Conservation (phyloP, 495 filamentous ascomycete genomes). For the Penicillium canariense region DNA sequence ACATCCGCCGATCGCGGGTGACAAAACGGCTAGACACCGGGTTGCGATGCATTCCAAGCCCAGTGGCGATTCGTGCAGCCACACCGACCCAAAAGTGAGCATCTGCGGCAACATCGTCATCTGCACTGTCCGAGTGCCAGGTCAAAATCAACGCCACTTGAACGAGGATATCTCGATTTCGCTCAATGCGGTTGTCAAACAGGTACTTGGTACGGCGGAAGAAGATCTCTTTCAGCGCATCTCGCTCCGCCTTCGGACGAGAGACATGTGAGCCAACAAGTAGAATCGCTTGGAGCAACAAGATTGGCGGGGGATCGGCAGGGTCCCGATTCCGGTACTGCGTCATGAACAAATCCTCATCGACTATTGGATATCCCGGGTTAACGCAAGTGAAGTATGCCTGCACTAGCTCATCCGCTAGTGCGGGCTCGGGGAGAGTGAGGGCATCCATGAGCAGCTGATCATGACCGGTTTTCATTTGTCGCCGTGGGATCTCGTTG, state of each 20-base stretch:
- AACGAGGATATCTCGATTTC: conserved; percentile 49
- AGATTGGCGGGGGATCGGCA: conserved; percentile 42
- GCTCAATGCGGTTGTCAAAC: conserved; percentile 49
- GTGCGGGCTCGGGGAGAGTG: conserved; percentile 42
- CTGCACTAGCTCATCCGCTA: conserved; percentile 48
- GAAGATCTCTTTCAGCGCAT: conserved; percentile 45
- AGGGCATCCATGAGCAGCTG: conserved; percentile 49
- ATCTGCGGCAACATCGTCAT: conserved; percentile 49
- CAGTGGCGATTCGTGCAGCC: conserved; percentile 47
- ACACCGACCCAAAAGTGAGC: conserved; percentile 51
- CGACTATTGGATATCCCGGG: conserved; percentile 44
- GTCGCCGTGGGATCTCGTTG: conserved; percentile 47
- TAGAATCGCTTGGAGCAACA: conserved; percentile 47
- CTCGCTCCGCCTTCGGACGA: conserved; percentile 40
- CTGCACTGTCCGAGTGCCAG: conserved; percentile 48
- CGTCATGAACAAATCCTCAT: conserved; percentile 48
- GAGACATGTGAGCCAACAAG: conserved; percentile 46
- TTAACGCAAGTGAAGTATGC: conserved; percentile 48
- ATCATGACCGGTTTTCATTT: conserved; percentile 45
- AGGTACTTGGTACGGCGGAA: conserved; percentile 50
- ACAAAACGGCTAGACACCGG: conserved; percentile 44
- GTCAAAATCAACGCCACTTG: conserved; percentile 47
- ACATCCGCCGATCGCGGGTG: conserved; percentile 44
- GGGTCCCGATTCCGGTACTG: conserved; percentile 49
- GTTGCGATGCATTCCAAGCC: conserved; percentile 51